A percentile compares a stretch with the other conserved stretches of the same genome.
Conservation (phyloP, 2,329 filamentous ascomycete genomes). For the Ascosphaera apis region DNA sequence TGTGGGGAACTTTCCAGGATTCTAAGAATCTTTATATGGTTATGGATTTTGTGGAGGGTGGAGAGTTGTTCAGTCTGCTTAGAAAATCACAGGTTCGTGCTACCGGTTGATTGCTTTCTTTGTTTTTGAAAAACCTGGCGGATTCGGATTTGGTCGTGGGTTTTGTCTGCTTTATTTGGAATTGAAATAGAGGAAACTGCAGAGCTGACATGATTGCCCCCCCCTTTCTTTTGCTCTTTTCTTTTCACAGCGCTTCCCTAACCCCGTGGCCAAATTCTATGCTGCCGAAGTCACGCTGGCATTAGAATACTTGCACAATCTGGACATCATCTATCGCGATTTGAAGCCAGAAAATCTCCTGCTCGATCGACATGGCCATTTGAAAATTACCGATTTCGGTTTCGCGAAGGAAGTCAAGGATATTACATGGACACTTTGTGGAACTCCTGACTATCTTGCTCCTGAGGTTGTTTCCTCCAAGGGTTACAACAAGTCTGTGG, state of each 20-base stretch:
- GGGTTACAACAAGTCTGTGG: conserved; percentile 97
- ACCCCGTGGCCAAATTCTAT: conserved; percentile 97
- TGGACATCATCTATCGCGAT: conserved; percentile 95
- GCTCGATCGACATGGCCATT: conserved; percentile 73
- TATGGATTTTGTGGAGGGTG: conserved; percentile 98
- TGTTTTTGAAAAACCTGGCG: conserved; percentile 1
- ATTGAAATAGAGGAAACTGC: too few species aligned
- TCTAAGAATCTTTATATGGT: conserved; percentile 96
- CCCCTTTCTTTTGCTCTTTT: too few species aligned
- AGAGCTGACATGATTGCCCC: too few species aligned
- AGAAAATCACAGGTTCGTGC: conserved; percentile 68
- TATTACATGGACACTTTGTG: conserved; percentile 97
- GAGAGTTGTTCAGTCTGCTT: conserved; percentile 85
- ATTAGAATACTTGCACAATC: conserved; percentile 78
- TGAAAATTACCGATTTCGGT: conserved; percentile 96
- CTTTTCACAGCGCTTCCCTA: conserved; percentile 15
- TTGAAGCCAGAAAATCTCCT: conserved; percentile 88
- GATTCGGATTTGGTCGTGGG: too few species aligned
- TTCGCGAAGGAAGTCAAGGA: conserved; percentile 96
- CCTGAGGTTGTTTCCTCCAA: conserved; percentile 98
- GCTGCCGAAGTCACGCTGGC: conserved; percentile 91
- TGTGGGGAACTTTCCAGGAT: conserved; percentile 98
- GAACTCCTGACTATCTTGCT: conserved; percentile 90
- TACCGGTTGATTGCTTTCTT: conserved; percentile 4
- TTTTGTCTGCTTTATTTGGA: too few species aligned